These are phyloP conservation scores for Scytalidium sp. DNA, from an alignment of 2,329 filamentous ascomycete species.

Conservation along the genomic window DNA sequence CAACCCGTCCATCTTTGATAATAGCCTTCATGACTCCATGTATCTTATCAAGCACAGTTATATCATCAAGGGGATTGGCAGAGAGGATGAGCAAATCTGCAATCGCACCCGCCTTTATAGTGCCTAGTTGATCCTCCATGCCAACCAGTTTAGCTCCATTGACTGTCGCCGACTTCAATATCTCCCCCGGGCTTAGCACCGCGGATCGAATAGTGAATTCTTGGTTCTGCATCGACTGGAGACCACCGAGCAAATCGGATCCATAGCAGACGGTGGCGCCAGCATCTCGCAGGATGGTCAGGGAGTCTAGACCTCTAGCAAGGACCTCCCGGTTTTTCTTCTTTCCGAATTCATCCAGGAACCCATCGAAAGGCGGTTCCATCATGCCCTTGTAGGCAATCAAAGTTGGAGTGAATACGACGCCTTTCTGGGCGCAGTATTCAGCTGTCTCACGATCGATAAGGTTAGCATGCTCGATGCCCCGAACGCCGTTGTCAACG, in stretches of 20 bases:
- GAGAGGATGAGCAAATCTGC: conserved; percentile 53
- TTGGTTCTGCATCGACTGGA: conserved; percentile 44
- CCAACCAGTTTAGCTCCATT: conserved; percentile 48
- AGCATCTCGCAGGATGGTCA: conserved; percentile 47
- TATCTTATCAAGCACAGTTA: conserved; percentile 43
- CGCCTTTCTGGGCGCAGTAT: conserved; percentile 45
- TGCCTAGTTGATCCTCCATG: conserved; percentile 44
- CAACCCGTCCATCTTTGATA: conserved; percentile 51
- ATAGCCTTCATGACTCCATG: conserved; percentile 47
- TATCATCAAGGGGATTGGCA: conserved; percentile 52
- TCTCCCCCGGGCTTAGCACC: conserved; percentile 37
- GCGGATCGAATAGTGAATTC: conserved; percentile 45
- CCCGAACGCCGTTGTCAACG: conserved; percentile 49
- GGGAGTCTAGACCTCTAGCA: conserved; percentile 39
- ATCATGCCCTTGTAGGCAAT: conserved; percentile 49
- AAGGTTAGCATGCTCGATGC: conserved; percentile 60
- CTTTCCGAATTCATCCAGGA: conserved; percentile 39
- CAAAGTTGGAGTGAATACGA: conserved; percentile 52
- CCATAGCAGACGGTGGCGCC: conserved; percentile 56
- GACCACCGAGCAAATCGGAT: conserved; percentile 49
- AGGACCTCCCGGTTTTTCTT: conserved; percentile 51
- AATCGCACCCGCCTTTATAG: conserved; percentile 45
- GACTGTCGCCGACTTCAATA: conserved; percentile 49
- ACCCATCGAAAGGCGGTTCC: conserved; percentile 38
- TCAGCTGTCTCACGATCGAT: conserved; percentile 54